Evolutionary conservation across 2,329 filamentous ascomycete species (phyloP), one percentile per base, ranked within the genome.

Genomic region (Myriangium duriaei): DNA sequence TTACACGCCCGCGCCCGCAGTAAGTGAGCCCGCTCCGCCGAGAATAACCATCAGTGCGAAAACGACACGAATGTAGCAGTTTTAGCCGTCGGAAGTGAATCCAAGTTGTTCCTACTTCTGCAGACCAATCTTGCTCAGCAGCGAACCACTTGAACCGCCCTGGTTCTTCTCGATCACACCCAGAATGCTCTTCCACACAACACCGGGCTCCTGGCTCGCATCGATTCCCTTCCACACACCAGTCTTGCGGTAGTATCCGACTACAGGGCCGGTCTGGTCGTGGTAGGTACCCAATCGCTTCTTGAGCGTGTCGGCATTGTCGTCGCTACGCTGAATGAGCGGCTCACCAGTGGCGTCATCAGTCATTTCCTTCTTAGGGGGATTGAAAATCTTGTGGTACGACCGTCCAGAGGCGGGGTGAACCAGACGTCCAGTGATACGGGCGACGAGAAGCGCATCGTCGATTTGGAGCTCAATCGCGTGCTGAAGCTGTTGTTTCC

Each of bases 301-400:
- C 75, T 86, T 88, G 48, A 98, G 75, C 31, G 91, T 85, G 6
- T 87, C 88, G 51, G 83, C 87, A 62, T 96, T 98, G 70, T 98
- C 91, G 61, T 98, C 91, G 49, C 82, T 88, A 55, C 91, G 80
- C 71, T 96, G 91, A 55, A 96, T 81, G 50, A 98, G 72, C 34
- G 88, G 87, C 72, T 98, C 91, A 62, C 91, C 91, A 13, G 91
- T 96, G 50, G 95, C 64, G 63, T 98, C 91, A 64, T 98, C 91
- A 60, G 78, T 93, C 91, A 96, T 96, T 48, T 74, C 55, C 53
- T 76, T 67, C 76, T 95, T 94, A 54, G 91, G 91, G 36, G 91
- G 91, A 76, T 95, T 96, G 79, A 98, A 98, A 63, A 91, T 81
- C 66, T 81, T 91, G 77, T 98, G 91, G 71, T 98, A 98, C 51